Conservation (phyloP, 2,329 filamentous ascomycete genomes). For the Macrophomina pseudophaseolina region DNA sequence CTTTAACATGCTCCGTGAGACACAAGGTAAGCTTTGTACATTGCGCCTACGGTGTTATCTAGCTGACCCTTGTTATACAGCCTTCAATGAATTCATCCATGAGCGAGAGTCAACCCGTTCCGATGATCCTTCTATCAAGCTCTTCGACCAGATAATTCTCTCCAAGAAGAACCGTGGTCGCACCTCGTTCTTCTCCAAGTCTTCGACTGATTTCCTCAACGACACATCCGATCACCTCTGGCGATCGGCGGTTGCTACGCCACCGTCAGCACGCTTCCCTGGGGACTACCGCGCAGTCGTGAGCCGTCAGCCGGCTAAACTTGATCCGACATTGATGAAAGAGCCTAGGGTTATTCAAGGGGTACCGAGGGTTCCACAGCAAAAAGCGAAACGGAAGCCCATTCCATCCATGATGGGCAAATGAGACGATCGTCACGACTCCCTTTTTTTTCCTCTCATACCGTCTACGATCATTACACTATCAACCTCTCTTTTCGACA, state of each 20-base stretch:
- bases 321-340: constrained; percentile 87
- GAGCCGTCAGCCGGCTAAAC: constrained; percentile 70
- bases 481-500: constrained; percentile 2
- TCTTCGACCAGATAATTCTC: constrained; percentile 85
- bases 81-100: constrained; percentile 84
- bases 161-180: constrained; percentile 75
- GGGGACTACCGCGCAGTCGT: constrained; percentile 60
- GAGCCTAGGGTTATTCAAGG: constrained; percentile 90
- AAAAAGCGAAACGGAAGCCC: constrained; percentile 56
- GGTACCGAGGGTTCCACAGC: constrained; percentile 66
- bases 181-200: constrained; percentile 67
- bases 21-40: constrained; percentile 55
- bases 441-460: constrained; percentile 5
- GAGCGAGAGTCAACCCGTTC: constrained; percentile 72
- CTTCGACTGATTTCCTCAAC: constrained; percentile 66
- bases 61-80: constrained; percentile 40
- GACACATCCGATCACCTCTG: constrained; percentile 81
- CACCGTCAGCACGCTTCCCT: constrained; percentile 59
- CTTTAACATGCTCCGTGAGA: constrained; percentile 66
- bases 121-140: constrained; percentile 68
- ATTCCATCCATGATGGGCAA: constrained; percentile 50
- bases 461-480: constrained; percentile 21
- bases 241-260: constrained; percentile 67
- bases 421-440: constrained; percentile 25
- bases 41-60: not conserved